Conservation (phyloP, 2,329 filamentous ascomycete species). For the Diaporthe humulicola region DNA sequence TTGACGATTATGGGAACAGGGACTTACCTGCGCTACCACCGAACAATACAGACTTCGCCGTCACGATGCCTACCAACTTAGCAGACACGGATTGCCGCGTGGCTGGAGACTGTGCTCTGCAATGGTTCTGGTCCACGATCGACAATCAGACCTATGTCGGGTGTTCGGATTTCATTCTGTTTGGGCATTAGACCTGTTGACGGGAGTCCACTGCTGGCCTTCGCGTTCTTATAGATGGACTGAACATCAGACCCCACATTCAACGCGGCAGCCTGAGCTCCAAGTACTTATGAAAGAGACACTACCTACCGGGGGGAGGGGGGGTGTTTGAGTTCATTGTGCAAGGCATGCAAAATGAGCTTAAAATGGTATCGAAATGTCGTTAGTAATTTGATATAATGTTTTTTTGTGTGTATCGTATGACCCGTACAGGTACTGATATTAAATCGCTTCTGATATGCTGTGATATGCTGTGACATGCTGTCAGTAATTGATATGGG, state of each 20-base stretch:
- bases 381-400: no score
- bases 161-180: constrained; percentile 33
- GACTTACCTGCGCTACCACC: constrained; percentile 23
- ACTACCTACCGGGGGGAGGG: no score
- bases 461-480: no score
- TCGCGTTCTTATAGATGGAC: background rate
- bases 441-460: no score
- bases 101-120: constrained; percentile 27
- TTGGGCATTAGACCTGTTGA: background rate
- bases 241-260: background rate
- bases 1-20: constrained; percentile 29
- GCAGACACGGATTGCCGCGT: constrained; percentile 16
- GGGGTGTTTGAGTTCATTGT: no score
- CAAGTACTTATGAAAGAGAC: background rate
- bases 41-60: constrained; percentile 31
- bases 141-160: constrained; percentile 32
- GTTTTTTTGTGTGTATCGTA: no score
- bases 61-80: constrained; percentile 28
- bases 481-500: no score
- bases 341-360: no score
- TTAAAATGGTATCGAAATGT: no score
- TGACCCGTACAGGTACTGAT: no score
- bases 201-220: background rate
- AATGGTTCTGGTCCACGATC: constrained; percentile 34
- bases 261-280: no score